Evolutionary conservation across 345 rosid species (phyloP).

Genomic region (Chamaenerion angustifolium): DNA sequence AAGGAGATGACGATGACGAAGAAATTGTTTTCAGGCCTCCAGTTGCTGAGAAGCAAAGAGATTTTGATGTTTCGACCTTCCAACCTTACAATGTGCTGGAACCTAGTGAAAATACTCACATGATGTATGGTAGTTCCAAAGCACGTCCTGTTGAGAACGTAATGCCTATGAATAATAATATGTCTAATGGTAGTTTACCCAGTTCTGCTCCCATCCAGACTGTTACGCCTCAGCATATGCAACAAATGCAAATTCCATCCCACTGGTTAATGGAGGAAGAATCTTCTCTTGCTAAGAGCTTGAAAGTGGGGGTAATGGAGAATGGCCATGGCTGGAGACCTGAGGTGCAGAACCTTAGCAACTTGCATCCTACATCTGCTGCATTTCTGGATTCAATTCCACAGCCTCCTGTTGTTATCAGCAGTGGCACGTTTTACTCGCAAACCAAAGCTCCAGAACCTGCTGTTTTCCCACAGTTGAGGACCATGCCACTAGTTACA

Average conservation of each 20-base stretch:
- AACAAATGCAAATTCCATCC: constrained; percentile 29
- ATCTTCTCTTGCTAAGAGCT: constrained; percentile 36
- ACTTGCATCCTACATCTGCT: constrained; percentile 17
- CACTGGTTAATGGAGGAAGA: constrained; percentile 48
- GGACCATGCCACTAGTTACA: constrained; percentile 20
- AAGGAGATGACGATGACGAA: constrained; percentile 82
- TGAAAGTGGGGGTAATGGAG: constrained; percentile 39
- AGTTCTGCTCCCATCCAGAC: constrained; percentile 28
- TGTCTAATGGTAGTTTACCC: constrained; percentile 24
- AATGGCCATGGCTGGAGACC: constrained; percentile 39
- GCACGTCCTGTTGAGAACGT: constrained; percentile 31
- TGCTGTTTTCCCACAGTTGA: constrained; percentile 29
- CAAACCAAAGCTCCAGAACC: constrained; percentile 33
- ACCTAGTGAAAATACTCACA: constrained; percentile 23
- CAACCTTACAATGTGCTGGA: constrained; percentile 31
- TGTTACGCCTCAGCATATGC: constrained; percentile 22
- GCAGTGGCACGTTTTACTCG: constrained; percentile 6
- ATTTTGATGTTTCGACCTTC: constrained; percentile 24
- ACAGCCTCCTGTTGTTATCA: constrained; percentile 2
- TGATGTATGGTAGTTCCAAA: constrained; percentile 21
- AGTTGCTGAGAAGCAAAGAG: constrained; percentile 44
- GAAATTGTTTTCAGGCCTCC: constrained; percentile 86
- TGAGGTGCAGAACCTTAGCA: constrained; percentile 29
- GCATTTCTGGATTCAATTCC: constrained; percentile 16
- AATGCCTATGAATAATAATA: constrained; percentile 15